Percentiles rank a stretch among this genome's conserved stretches.
These are phyloP conservation scores for Russula sp. DNA, from an alignment of 768 basidiomycete species.

Conservation along the genomic window DNA sequence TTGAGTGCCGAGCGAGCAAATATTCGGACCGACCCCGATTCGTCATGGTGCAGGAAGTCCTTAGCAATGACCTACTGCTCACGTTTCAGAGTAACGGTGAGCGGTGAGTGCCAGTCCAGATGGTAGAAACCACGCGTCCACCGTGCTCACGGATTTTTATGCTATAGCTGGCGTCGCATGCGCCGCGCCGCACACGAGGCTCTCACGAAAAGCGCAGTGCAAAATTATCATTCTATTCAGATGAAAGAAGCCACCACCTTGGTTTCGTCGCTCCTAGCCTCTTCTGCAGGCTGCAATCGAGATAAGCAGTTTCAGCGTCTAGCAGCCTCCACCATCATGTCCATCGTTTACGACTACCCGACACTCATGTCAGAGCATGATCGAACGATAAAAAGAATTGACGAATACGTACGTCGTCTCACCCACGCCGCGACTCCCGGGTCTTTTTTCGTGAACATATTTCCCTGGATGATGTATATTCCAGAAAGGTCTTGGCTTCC, in stretches of 20 bases:
- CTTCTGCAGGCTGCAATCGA: constrained; percentile 28
- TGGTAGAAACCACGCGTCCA: not conserved
- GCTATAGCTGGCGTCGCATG: constrained; percentile 32
- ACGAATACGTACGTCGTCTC: not conserved
- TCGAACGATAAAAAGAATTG: not conserved
- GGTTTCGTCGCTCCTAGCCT: constrained; percentile 26
- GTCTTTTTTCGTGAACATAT: not conserved
- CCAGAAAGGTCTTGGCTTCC: constrained; percentile 2
- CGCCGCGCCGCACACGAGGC: constrained; percentile 32
- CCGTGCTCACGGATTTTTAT: not conserved
- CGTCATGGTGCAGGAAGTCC: constrained; percentile 11
- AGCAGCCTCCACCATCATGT: constrained; percentile 28
- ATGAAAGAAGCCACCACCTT: constrained; percentile 30
- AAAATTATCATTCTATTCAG: constrained; percentile 27
- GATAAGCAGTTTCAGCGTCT: constrained; percentile 28
- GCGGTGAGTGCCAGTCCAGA: not conserved
- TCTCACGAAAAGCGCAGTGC: constrained; percentile 26
- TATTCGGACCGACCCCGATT: constrained; percentile 27
- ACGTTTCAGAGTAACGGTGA: not conserved
- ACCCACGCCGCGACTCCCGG: not conserved
- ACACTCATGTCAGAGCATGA: constrained; percentile 3
- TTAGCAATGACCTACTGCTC: constrained; percentile 8
- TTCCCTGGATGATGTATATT: constrained; percentile 15
- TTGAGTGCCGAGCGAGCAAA: constrained; percentile 27
- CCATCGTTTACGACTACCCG: constrained; percentile 26